Conservation (phyloP, 345 rosid species). For the Turritis glabra region DNA sequence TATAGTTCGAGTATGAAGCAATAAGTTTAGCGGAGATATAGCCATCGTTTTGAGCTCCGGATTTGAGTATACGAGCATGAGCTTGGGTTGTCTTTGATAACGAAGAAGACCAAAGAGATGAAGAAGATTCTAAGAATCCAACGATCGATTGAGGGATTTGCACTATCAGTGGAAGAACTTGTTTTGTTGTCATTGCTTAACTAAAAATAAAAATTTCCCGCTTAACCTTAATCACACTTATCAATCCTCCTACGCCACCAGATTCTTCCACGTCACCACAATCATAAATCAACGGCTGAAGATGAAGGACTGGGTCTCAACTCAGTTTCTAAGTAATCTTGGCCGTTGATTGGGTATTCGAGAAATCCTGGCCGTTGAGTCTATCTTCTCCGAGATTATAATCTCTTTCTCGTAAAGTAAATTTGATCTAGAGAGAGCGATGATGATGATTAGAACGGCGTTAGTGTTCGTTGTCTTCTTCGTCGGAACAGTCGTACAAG, state of each 20-base stretch:
- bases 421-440: slow-evolving; percentile 13
- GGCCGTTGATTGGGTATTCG: neutral
- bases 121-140: slow-evolving; percentile 29
- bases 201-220: neutral
- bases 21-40: slow-evolving; percentile 43
- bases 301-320: neutral
- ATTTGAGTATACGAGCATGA: slow-evolving; percentile 44
- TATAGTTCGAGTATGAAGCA: slow-evolving; percentile 39
- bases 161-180: slow-evolving; percentile 37
- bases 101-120: slow-evolving; percentile 30
- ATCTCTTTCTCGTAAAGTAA: neutral
- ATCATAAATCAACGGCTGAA: slow-evolving; percentile 10
- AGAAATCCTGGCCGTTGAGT: slow-evolving; percentile 13
- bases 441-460: slow-evolving; percentile 26
- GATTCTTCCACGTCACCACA: slow-evolving; percentile 8
- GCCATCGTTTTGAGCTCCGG: slow-evolving; percentile 36
- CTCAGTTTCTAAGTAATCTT: neutral
- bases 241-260: neutral
- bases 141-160: slow-evolving; percentile 35
- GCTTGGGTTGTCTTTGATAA: slow-evolving; percentile 35
- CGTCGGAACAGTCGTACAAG: slow-evolving; percentile 26
- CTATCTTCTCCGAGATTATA: neutral
- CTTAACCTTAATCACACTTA: neutral
- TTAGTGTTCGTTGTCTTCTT: slow-evolving; percentile 27
- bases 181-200: slow-evolving; percentile 40